These are phyloP conservation scores for Colletotrichum orbiculare DNA, from an alignment of 2,329 filamentous ascomycete species.

Conservation along the genomic window DNA sequence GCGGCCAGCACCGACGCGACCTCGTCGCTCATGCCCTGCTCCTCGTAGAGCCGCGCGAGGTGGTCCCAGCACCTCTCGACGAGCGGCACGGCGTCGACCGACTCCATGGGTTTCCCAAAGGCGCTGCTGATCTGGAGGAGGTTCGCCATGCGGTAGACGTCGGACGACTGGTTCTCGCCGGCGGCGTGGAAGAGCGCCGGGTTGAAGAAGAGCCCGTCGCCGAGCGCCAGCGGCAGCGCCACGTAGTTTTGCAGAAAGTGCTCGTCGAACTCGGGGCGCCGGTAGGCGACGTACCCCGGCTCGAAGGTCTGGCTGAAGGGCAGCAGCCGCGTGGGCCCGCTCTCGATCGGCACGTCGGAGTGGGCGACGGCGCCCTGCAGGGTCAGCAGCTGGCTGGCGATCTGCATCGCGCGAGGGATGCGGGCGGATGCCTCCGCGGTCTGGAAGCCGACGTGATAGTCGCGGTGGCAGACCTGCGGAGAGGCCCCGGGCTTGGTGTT, in stretches of 20 bases:
- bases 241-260: slow-evolving; percentile 66
- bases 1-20: slow-evolving; percentile 60
- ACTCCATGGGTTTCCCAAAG: slow-evolving; percentile 74
- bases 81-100: slow-evolving; percentile 61
- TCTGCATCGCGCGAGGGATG: slow-evolving; percentile 64
- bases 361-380: slow-evolving; percentile 73
- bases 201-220: slow-evolving; percentile 73
- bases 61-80: slow-evolving; percentile 58
- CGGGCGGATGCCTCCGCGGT: slow-evolving; percentile 55
- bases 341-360: slow-evolving; percentile 67
- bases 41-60: slow-evolving; percentile 46
- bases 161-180: slow-evolving; percentile 62
- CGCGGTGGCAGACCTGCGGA: slow-evolving; percentile 68
- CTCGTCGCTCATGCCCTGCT: slow-evolving; percentile 51
- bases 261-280: slow-evolving; percentile 60
- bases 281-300: slow-evolving; percentile 68
- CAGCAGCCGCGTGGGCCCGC: slow-evolving; percentile 69
- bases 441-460: slow-evolving; percentile 75
- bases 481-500: slow-evolving; percentile 68
- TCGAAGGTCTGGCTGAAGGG: slow-evolving; percentile 70
- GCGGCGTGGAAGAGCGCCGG: slow-evolving; percentile 73
- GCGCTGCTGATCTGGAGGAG: slow-evolving; percentile 70
- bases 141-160: slow-evolving; percentile 67
- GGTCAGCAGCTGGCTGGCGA: slow-evolving; percentile 67
- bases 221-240: slow-evolving; percentile 61